Evolutionary conservation across 2,329 filamentous ascomycete species (phyloP), one percentile per base, ranked within the genome.

Genomic region (Fusarium pseudocircinatum): DNA sequence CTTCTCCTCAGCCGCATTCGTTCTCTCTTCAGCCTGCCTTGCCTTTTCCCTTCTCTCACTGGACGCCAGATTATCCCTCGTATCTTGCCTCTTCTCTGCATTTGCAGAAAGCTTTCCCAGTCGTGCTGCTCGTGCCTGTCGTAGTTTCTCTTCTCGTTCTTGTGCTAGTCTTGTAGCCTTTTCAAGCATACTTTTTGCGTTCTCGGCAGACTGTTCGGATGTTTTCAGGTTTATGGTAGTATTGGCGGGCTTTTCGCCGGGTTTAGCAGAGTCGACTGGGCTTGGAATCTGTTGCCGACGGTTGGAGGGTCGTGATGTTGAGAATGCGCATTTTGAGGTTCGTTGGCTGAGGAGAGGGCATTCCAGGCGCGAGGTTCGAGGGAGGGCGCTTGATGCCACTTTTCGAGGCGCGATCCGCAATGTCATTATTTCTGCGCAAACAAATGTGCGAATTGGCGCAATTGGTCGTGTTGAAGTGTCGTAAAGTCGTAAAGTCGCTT

Each of bases 1-100:
- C 12, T 39, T 43, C 44, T 61, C 63, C 12, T 50, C 63, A 1
- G 32, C 16, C 16, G 44, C 34, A 6, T 24, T 58, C 9, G 40
- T 36, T 64, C n/a, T 28, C 36, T n/a, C 40, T 22, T 58, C 54
- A 16, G 12, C 54, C 20, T 34, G 53, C 39, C 75, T 52, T n/a
- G 59, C 62, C 32, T 76, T 67, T 9, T 47, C 60, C 5, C 64
- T 50, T 3, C 49, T 11, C 76, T 68, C 37, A 70, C 69, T 47
- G 75, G 43, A 22, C 3, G 12, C 20, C 5, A 15, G 6, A 30
- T 75, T 43, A 7, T 52, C 60, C n/a, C 77, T 67, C 6, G 34
- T 22, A 4, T 44, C 6, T 54, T 10, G 77, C 72, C 13, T 24
- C 53, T 43, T 46, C 34, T 32, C 30, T 37, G n/a, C 4, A 22